Evolutionary conservation across 176 grass and related monocot genomes (phyloP), one percentile per base, ranked within the genome.

Genomic region (Melocanna baccifera): DNA sequence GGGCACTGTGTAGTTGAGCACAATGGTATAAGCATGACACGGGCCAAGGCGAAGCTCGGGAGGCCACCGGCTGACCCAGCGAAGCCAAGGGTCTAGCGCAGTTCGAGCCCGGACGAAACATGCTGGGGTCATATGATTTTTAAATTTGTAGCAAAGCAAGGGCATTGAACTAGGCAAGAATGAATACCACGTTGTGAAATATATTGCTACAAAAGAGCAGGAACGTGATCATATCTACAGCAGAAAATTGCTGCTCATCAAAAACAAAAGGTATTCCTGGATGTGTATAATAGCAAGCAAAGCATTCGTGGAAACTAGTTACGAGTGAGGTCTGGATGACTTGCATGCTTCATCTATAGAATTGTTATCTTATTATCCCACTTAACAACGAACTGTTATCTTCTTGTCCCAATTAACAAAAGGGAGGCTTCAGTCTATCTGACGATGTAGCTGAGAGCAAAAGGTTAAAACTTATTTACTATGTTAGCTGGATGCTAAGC

Each of bases 381-480:
- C 16, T 18, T 51, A 51, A 47, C 12, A 47, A 51, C 12, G 19
- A 23, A 62, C 34, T 30, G 55, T 40, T 46, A 16, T 14, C 36
- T 64, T 74, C 47, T 79, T 67, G 20, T 73, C 42, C 58, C 16
- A 12, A 6, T 64, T 61, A 32, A 50, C 22, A 58, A 19, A 59
- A 50, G 3, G 61, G 39, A 45, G 26, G 18, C 18, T 40, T 74
- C 45, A 66, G 12, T 75, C 69, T 15, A 71, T 45, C 12, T 45
- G 7, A 67, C 11, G 19, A 22, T 46, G 18, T 39, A 55, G 20
- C 25, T 59, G 11, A 56, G 77, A 61, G n/a, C 23, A 52, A 68
- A 78, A 42, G 0, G n/a, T 53, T 56, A 79, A 79, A 22, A 39
- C 30, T 85, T 88, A 73, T 82, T 85, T 81, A 85, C 77, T 82